Conservation (phyloP, 1,284 basidiomycete genomes). For the Melampsora occidentalis region DNA sequence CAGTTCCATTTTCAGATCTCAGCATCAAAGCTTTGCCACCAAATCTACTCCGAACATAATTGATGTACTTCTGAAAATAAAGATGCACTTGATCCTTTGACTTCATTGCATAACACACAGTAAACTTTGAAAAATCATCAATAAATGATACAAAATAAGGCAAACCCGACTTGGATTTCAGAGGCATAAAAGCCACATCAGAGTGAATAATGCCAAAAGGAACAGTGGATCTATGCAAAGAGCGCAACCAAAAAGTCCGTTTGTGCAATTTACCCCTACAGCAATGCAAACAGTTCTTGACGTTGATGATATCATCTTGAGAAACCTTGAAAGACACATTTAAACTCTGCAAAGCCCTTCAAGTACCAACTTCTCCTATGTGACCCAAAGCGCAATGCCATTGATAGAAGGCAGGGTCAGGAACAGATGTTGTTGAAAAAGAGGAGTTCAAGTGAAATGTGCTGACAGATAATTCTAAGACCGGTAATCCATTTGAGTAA, state of each 20-base stretch:
- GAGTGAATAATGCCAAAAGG: conserved; percentile 18
- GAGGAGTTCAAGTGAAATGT: not conserved
- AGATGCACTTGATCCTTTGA: conserved; percentile 3
- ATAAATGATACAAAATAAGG: conserved; percentile 23
- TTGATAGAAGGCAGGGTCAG: not conserved
- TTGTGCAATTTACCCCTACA: conserved; percentile 6
- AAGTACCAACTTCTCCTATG: not conserved
- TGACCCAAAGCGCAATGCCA: not conserved
- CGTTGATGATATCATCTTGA: not conserved
- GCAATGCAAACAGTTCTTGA: not conserved
- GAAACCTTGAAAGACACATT: not conserved
- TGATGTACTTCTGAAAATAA: conserved; percentile 52
- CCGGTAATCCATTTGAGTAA: not conserved
- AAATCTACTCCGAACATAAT: too few species aligned
- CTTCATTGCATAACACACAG: conserved; percentile 6
- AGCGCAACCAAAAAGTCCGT: not conserved
- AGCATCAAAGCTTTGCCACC: too few species aligned
- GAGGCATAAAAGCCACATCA: not conserved
- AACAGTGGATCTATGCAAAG: not conserved
- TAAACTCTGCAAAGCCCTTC: not conserved
- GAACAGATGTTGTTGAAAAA: not conserved
- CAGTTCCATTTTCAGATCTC: not conserved
- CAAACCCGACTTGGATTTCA: not conserved
- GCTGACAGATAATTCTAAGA: not conserved
- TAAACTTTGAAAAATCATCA: conserved; percentile 24